A percentile compares a stretch with the other conserved stretches of the same genome.
These are phyloP conservation scores for Acer saccharum DNA, from an alignment of 345 rosid species.

Conservation along the genomic window DNA sequence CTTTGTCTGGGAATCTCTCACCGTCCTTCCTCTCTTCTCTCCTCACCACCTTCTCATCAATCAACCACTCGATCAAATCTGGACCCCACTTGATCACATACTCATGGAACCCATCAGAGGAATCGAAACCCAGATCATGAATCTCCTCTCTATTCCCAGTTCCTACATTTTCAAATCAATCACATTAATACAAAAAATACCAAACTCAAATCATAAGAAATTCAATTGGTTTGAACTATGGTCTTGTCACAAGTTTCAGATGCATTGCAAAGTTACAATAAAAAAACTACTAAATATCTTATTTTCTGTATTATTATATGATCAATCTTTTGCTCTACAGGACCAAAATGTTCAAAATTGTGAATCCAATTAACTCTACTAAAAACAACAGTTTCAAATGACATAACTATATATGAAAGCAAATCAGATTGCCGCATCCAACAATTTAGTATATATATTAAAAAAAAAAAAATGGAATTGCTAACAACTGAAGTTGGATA, in stretches of 20 bases:
- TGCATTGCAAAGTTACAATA: no score
- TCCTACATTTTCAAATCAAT: slow-evolving; percentile 28
- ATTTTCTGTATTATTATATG: no score
- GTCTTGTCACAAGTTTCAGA: slow-evolving; percentile 29
- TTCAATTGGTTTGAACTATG: slow-evolving; percentile 46
- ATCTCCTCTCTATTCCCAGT: slow-evolving; percentile 49
- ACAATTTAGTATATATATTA: no score
- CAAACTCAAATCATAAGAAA: neutral
- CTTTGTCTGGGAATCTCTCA: slow-evolving; percentile 45
- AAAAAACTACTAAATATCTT: no score
- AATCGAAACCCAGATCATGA: slow-evolving; percentile 58
- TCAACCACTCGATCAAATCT: slow-evolving; percentile 52
- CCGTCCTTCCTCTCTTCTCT: slow-evolving; percentile 46
- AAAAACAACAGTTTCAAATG: no score
- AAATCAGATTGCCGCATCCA: no score
- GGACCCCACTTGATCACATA: slow-evolving; percentile 55
- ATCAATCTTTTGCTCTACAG: no score
- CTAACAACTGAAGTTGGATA: no score
- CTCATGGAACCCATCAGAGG: slow-evolving; percentile 57
- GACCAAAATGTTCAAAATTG: no score
- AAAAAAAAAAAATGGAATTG: no score
- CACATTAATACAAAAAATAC: neutral
- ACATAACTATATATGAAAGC: no score
- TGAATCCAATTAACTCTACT: no score
- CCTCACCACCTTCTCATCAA: slow-evolving; percentile 55